A percentile compares a stretch with the other conserved stretches of the same genome.
phyloP scores from a whole-genome alignment of 140 eudicot species.

The Oenanthe javanica region DNA sequence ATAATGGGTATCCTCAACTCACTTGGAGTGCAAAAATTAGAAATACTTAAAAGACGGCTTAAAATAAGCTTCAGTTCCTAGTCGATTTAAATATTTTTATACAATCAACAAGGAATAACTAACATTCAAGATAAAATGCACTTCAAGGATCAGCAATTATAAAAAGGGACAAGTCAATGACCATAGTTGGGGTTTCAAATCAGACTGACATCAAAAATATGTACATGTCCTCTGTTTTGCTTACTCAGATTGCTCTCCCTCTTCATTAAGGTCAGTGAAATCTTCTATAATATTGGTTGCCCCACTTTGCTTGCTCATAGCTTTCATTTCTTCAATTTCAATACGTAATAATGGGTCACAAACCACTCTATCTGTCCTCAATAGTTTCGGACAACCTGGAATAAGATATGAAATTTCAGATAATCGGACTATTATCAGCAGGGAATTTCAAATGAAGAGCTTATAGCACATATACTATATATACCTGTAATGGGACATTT shows the following conservation, averaged over 20 bases:
- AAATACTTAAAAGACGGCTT: not conserved
- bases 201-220: not conserved
- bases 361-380: slow-evolving; percentile 38
- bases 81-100: not conserved
- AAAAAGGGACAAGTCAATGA: not conserved
- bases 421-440: not conserved
- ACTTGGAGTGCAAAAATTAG: not conserved
- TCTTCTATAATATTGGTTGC: slow-evolving; percentile 48
- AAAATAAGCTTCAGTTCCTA: not conserved
- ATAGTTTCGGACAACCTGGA: slow-evolving; percentile 53
- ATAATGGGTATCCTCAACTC: no score
- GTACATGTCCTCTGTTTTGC: not conserved
- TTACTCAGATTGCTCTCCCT: slow-evolving; percentile 29
- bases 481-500: slow-evolving; percentile 40
- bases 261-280: slow-evolving; percentile 51
- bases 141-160: not conserved
- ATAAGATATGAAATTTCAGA: not conserved
- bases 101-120: not conserved
- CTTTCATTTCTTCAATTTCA: slow-evolving; percentile 69
- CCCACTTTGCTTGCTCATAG: slow-evolving; percentile 34
- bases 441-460: not conserved
- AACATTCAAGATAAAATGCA: not conserved
- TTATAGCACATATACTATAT: not conserved
- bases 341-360: slow-evolving; percentile 56
- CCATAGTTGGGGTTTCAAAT: not conserved